Percentiles rank a stretch among this genome's conserved stretches.
phyloP scores from a whole-genome alignment of 2,329 filamentous ascomycete species.

The Colletotrichum eremochloae region DNA sequence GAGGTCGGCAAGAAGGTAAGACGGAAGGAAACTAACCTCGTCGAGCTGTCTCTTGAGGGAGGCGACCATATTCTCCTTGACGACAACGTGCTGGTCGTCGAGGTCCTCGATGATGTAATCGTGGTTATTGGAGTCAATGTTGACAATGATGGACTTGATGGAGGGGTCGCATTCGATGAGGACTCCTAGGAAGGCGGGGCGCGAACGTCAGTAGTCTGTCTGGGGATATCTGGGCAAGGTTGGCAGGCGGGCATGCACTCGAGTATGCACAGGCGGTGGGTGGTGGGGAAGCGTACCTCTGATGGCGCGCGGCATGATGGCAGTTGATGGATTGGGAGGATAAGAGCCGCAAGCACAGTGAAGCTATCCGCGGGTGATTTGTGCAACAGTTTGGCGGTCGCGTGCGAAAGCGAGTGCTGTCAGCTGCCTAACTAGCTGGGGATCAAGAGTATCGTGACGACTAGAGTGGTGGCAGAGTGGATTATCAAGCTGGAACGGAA shows the following conservation, averaged over 20 bases:
- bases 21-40: conserved; percentile 62
- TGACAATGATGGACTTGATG: conserved; percentile 87
- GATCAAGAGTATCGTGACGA: conserved; percentile 2
- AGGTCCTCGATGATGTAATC: conserved; percentile 85
- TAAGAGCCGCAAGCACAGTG: background rate
- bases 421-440: background rate
- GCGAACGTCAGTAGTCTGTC: conserved; percentile 32
- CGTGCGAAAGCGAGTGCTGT: background rate
- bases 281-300: conserved; percentile 57
- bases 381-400: background rate
- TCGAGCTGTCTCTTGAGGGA: conserved; percentile 78
- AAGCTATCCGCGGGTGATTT: conserved; percentile 4
- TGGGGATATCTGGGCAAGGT: conserved; percentile 24
- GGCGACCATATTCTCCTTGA: conserved; percentile 80
- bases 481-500: background rate
- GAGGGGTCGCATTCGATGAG: conserved; percentile 87
- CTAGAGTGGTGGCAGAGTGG: background rate
- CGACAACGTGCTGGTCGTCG: conserved; percentile 80
- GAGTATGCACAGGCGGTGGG: background rate
- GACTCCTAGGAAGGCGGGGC: conserved; percentile 64
- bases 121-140: conserved; percentile 78
- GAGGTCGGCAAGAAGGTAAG: conserved; percentile 7
- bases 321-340: conserved; percentile 41
- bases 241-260: background rate
- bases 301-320: conserved; percentile 68